Base-by-base conservation (phyloP, 495 filamentous ascomycete species). In the Podospora australis region DNA sequence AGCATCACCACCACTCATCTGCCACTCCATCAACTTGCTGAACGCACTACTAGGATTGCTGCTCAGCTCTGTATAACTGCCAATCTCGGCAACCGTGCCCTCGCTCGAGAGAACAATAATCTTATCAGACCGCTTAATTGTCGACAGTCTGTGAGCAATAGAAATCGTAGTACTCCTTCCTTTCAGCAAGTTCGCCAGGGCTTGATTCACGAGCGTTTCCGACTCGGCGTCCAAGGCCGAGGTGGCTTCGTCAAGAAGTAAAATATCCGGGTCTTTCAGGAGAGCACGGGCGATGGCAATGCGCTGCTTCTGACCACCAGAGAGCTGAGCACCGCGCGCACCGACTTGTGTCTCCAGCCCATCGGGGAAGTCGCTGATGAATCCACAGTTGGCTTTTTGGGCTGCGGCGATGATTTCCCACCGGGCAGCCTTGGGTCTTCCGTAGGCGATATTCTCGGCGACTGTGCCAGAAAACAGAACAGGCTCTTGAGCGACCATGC, bases 11-110 rank as follows among this genome's bases (percentile, higher is more conserved):
- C 90, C 94, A 53, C 78, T 91, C 78, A 97, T 86, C 69, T 98
- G 92, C 94, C 94, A 98, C 64, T 97, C 90, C 92, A 98, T 98
- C 40, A 98, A 72, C 68, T 86, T 88, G 23, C 80, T 90, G 62
- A 98, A 98, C 6, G 90, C 87, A 30, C 90, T 91, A 20, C 84
- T 69, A 4, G 74, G 75, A 29, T 85, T 80, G 16, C 73, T 67
- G 54, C 81, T 86, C 21, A 98, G 74, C 48, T 88, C 80, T 11
- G 78, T 70, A 61, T 92, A 98, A 28, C 81, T 82, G 39, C 92
- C 92, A 45, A 85, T 81, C 68, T 98, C 90, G 4, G 94, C 92
- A 16, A 97, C 90, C 26, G 73, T 84, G 23, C 92, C 92, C 50
- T 96, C 83, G 44, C 74, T 76, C 11, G 80, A 81, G 19, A 99